phyloP scores from a whole-genome alignment of 768 basidiomycete genomes.

The Mycena amicta region DNA sequence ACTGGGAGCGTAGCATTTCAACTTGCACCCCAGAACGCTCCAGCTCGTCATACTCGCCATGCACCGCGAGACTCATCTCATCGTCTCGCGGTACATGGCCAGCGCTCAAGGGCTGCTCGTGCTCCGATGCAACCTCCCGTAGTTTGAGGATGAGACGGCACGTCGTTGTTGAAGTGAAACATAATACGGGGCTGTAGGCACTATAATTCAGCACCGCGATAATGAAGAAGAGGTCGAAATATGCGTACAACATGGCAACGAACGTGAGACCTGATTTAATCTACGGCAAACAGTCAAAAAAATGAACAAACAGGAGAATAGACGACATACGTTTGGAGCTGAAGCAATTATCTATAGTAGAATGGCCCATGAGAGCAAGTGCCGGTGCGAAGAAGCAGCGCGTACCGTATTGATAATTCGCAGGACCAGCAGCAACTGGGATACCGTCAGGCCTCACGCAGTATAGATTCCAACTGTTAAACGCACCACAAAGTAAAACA shows the following conservation, averaged over 20 bases:
- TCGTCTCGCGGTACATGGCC: background rate
- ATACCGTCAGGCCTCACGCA: background rate
- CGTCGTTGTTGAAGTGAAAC: slow-evolving; percentile 18
- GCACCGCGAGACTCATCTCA: background rate
- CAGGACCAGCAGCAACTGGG: slow-evolving; percentile 3
- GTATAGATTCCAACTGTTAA: background rate
- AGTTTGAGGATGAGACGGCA: slow-evolving; percentile 19
- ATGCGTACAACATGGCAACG: slow-evolving; percentile 23
- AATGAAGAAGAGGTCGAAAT: too few species aligned
- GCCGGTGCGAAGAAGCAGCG: too few species aligned
- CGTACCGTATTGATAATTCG: slow-evolving; percentile 19
- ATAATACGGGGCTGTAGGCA: slow-evolving; percentile 14
- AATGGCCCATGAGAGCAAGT: too few species aligned
- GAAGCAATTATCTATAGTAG: too few species aligned
- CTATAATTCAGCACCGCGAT: background rate
- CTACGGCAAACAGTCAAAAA: background rate
- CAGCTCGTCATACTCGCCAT: slow-evolving; percentile 18
- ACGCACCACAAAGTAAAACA: slow-evolving; percentile 18
- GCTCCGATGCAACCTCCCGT: slow-evolving; percentile 9
- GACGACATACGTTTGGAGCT: background rate
- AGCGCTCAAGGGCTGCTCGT: background rate
- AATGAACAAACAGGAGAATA: background rate
- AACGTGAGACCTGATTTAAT: slow-evolving; percentile 9
- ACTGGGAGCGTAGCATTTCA: slow-evolving; percentile 14
- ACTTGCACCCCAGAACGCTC: slow-evolving; percentile 11